phyloP scores from a whole-genome alignment of 139 green algal species.

The Gonium pectorale region DNA sequence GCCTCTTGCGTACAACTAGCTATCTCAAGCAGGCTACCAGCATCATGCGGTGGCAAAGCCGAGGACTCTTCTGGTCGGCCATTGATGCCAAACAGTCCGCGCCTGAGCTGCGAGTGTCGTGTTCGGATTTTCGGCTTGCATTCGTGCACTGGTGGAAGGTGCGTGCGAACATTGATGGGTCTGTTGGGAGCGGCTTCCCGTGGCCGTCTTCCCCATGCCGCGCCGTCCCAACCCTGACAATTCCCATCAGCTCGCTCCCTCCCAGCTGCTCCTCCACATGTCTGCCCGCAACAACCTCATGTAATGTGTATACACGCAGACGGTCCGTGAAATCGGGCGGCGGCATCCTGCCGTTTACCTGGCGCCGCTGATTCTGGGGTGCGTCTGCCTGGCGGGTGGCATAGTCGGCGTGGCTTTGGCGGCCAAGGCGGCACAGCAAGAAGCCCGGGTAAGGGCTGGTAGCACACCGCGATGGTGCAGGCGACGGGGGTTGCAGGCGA shows the following conservation, averaged over 20 bases:
- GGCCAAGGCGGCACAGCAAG: background rate
- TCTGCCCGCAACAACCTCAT: too few species aligned
- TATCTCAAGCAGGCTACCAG: constrained; percentile 14
- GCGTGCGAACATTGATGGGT: too few species aligned
- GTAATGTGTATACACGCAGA: background rate
- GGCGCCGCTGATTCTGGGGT: background rate
- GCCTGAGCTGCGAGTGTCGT: background rate
- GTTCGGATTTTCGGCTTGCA: background rate
- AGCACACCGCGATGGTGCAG: too few species aligned
- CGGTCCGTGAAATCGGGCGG: background rate
- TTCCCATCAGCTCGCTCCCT: too few species aligned
- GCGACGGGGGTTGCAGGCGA: too few species aligned
- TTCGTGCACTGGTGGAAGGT: constrained; percentile 5
- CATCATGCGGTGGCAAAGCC: constrained; percentile 21
- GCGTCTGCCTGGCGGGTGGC: background rate
- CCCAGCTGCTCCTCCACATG: too few species aligned
- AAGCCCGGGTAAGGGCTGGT: background rate
- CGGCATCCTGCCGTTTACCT: background rate
- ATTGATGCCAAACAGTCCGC: background rate
- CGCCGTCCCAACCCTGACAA: too few species aligned
- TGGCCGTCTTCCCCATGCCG: too few species aligned
- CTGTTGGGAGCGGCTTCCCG: too few species aligned
- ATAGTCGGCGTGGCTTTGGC: background rate
- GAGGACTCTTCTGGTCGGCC: background rate
- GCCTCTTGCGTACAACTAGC: background rate